Conservation (phyloP, 169 alveolate species). For the Eimeria falciformis region DNA sequence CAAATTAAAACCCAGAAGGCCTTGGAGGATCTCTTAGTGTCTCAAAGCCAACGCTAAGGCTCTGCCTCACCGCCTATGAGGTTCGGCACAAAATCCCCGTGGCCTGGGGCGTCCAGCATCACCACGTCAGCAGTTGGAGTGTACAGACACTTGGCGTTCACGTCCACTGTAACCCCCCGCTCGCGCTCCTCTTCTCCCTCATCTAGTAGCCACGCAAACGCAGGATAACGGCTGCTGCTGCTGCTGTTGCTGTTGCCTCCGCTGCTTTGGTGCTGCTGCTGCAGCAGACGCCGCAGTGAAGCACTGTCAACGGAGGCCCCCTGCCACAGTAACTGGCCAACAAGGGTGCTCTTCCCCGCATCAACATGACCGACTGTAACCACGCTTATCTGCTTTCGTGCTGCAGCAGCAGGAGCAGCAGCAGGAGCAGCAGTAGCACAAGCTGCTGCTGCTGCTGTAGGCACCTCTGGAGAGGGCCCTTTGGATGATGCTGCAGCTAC, state of each 20-base stretch:
- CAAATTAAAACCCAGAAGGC: neutral
- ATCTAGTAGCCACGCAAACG: constrained; percentile 92
- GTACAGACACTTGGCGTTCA: constrained; percentile 85
- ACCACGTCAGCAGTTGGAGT: constrained; percentile 76
- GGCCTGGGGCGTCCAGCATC: constrained; percentile 97
- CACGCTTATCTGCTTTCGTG: constrained; percentile 81
- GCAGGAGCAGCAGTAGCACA: neutral
- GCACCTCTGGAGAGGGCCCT: no score
- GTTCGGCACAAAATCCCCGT: constrained; percentile 94
- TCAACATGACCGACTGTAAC: constrained; percentile 97
- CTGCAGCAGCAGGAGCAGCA: constrained; percentile 50
- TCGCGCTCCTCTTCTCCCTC: constrained; percentile 87
- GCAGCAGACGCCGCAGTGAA: constrained; percentile 86
- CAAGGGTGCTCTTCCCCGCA: constrained; percentile 96
- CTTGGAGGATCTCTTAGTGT: neutral
- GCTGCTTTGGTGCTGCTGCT: constrained; percentile 75
- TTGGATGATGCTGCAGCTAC: neutral
- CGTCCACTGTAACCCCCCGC: constrained; percentile 93
- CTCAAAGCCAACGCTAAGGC: neutral
- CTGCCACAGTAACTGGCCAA: constrained; percentile 92
- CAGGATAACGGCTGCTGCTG: neutral
- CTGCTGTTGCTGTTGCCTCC: constrained; percentile 1
- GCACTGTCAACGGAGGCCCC: constrained; percentile 89
- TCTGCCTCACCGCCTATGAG: constrained; percentile 90
- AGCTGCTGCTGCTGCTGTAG: neutral